Evolutionary conservation across 176 grass and related monocot genomes (phyloP).

Genomic region (maize (Zea mays)): Zm-B73-REFERENCE-NAM-5.0 NC_050096.1:98228001-98228500

Average conservation of each 20-base stretch:
- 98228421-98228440: background rate
- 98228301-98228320: constrained; percentile 90
- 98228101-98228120: constrained; percentile 64
- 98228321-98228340: constrained; percentile 91
- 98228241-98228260: constrained; percentile 90
- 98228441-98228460: background rate
- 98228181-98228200: background rate
- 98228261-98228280: constrained; percentile 85
- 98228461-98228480: background rate
- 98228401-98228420: background rate
- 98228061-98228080: constrained; percentile 83
- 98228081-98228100: constrained; percentile 70
- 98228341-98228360: constrained; percentile 73
- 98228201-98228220: background rate
- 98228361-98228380: background rate
- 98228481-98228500: background rate
- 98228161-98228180: constrained; percentile 9
- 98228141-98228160: constrained; percentile 61
- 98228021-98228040: constrained; percentile 61
- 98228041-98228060: constrained; percentile 81
- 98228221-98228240: background rate
- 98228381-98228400: background rate
- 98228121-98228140: constrained; percentile 65
- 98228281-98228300: constrained; percentile 87
- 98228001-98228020: constrained; percentile 70